Evolutionary conservation across 495 filamentous ascomycete species (phyloP).

Genomic region (Corynascus novoguineensis): DNA sequence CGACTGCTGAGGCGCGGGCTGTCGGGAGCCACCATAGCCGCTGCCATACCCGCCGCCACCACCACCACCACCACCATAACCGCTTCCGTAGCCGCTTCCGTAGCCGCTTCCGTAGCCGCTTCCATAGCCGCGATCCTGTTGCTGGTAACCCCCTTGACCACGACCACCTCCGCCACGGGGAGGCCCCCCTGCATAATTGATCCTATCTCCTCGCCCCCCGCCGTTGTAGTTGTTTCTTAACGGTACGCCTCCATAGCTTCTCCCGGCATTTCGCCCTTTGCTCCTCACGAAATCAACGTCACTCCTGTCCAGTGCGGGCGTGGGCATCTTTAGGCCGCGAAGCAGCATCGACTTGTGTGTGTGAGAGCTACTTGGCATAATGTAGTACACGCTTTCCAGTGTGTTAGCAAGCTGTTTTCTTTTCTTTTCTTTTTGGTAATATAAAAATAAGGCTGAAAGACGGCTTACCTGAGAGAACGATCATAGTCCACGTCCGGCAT

Average conservation of each 20-base stretch:
- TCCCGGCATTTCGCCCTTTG: constrained; percentile 55
- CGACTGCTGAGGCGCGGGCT: background rate
- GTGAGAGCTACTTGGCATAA: constrained; percentile 64
- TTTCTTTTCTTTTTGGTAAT: too few species aligned
- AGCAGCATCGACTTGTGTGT: constrained; percentile 93
- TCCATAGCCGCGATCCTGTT: constrained; percentile 17
- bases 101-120: constrained; percentile 16
- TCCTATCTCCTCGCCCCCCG: constrained; percentile 31
- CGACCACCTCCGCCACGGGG: constrained; percentile 8
- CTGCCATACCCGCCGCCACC: constrained; percentile 28
- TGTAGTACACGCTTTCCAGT: constrained; percentile 67
- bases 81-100: constrained; percentile 18
- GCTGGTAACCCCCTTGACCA: constrained; percentile 21
- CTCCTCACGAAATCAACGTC: constrained; percentile 67
- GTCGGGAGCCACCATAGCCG: constrained; percentile 22
- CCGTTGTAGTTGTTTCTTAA: constrained; percentile 28
- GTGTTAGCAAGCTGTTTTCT: constrained; percentile 15
- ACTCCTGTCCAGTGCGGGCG: constrained; percentile 60
- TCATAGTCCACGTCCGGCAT: constrained; percentile 80
- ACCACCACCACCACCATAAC: constrained; percentile 23
- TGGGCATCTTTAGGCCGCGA: constrained; percentile 67
- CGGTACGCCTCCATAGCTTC: constrained; percentile 42
- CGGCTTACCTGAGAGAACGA: constrained; percentile 67
- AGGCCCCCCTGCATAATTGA: constrained; percentile 39
- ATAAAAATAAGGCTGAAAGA: background rate